Evolutionary conservation across 1,284 basidiomycete genomes (phyloP).

Genomic region (Ganoderma leucocontextum): DNA sequence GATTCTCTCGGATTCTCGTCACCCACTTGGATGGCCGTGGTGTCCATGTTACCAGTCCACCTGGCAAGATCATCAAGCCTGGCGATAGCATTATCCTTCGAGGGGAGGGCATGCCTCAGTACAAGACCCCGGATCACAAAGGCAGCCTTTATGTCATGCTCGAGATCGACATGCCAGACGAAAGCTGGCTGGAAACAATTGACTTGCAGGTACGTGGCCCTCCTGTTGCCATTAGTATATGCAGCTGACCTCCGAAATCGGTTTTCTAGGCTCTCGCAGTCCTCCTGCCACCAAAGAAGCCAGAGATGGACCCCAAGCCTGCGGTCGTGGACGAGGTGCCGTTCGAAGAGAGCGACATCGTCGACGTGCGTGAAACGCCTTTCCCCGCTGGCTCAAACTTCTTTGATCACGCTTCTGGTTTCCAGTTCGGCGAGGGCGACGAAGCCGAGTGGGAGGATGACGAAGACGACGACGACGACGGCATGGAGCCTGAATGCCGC

Average conservation of each 20-base stretch:
- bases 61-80: slow-evolving; percentile 79
- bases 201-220: slow-evolving; percentile 59
- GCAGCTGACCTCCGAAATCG: background rate
- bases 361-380: slow-evolving; percentile 80
- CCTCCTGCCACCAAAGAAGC: slow-evolving; percentile 80
- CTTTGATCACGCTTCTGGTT: slow-evolving; percentile 75
- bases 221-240: background rate
- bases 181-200: slow-evolving; percentile 70
- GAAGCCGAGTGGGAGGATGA: slow-evolving; percentile 62
- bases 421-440: slow-evolving; percentile 73
- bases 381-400: slow-evolving; percentile 71
- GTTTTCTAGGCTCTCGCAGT: slow-evolving; percentile 62
- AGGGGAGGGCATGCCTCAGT: slow-evolving; percentile 88
- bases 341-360: slow-evolving; percentile 80
- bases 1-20: slow-evolving; percentile 87
- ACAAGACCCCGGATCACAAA: slow-evolving; percentile 70
- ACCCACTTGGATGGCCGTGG: slow-evolving; percentile 92
- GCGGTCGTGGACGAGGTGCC: slow-evolving; percentile 74
- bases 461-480: slow-evolving; percentile 69
- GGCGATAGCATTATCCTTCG: slow-evolving; percentile 78
- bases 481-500: slow-evolving; percentile 67
- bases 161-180: slow-evolving; percentile 85
- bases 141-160: slow-evolving; percentile 87
- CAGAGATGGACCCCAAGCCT: slow-evolving; percentile 74
- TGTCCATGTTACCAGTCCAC: slow-evolving; percentile 75